Base-by-base conservation (phyloP, 306 rosid genomes). In the Citrullus mucosospermus region DNA sequence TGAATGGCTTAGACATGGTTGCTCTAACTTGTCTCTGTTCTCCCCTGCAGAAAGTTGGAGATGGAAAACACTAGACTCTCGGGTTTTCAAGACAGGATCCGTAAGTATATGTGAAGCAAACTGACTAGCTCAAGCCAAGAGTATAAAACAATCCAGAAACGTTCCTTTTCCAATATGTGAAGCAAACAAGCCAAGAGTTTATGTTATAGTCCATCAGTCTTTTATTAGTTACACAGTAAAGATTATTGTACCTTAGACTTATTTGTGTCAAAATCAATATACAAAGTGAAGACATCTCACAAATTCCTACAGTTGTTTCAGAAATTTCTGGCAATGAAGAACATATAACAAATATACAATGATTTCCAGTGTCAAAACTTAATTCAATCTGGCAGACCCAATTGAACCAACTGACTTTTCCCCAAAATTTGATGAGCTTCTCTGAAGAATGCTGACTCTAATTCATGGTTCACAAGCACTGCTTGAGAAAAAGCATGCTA, bases 311-410 rank as follows among this genome's bases (percentile, higher is more conserved):
- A 15, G 14, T 25, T 46, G 56, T 71, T 71, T 28, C 77, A 48
- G 39, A 72, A 72, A 73, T 32, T 72, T 30, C 44, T 73, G 4
- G 28, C 57, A 38, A 70, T 14, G 36, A 43, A 32, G 30, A 43
- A 36, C 20, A 44, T 13, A n/a, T 4, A 18, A 43, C 41, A 14
- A 71, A 48, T 71, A 78, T 78, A 80, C 58, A 87, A 66, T 85
- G 81, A 85, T 83, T 81, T 85, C 85, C 84, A 81, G 76, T 76
- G 65, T 79, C 86, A 86, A 88, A 88, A 81, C 80, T 83, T 81
- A 66, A 80, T 67, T 65, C 80, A 84, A 89, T 81, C 80, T 82
- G 72, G 85, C 72, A 81, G 81, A 69, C 82, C 61, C 59, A 54
- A 81, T 81, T 83, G 76, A 71, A 46, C 36, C 57, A 6, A 70